A percentile compares a stretch with the other conserved stretches of the same genome.
Conservation (phyloP, 2,329 filamentous ascomycete genomes). For the Lasiodiplodia sp. region DNA sequence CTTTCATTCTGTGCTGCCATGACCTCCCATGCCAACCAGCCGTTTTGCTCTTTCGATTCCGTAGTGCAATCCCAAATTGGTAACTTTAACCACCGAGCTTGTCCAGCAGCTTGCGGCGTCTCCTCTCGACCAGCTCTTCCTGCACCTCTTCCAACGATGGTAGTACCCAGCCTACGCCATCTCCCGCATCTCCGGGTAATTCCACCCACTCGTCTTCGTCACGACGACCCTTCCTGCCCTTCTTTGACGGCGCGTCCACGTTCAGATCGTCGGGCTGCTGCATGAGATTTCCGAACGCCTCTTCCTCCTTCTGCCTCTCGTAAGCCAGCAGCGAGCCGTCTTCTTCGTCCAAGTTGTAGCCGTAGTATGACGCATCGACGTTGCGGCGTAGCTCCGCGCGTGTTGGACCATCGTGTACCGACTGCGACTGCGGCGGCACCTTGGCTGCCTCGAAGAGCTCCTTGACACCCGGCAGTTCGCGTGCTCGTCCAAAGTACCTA, state of each 20-base stretch:
- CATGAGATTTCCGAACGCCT: conserved; percentile 75
- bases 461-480: conserved; percentile 91
- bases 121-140: conserved; percentile 86
- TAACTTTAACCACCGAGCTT: conserved; percentile 62
- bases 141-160: conserved; percentile 93
- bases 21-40: not conserved
- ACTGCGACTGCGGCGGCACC: conserved; percentile 43
- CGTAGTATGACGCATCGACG: conserved; percentile 95
- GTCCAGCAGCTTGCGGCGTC: conserved; percentile 82
- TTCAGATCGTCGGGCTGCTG: conserved; percentile 64
- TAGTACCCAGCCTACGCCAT: conserved; percentile 81
- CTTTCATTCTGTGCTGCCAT: not conserved
- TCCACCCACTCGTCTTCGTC: conserved; percentile 71
- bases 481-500: conserved; percentile 84
- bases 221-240: conserved; percentile 33
- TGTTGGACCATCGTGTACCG: conserved; percentile 67
- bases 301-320: conserved; percentile 82
- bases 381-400: conserved; percentile 74
- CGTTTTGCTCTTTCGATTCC: not conserved
- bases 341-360: conserved; percentile 92
- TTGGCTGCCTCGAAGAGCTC: conserved; percentile 86
- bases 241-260: conserved; percentile 2
- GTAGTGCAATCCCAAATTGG: not conserved
- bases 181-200: conserved; percentile 84
- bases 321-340: conserved; percentile 81